phyloP scores from a whole-genome alignment of 2,329 filamentous ascomycete species.

The Epichloe coenophiala region DNA sequence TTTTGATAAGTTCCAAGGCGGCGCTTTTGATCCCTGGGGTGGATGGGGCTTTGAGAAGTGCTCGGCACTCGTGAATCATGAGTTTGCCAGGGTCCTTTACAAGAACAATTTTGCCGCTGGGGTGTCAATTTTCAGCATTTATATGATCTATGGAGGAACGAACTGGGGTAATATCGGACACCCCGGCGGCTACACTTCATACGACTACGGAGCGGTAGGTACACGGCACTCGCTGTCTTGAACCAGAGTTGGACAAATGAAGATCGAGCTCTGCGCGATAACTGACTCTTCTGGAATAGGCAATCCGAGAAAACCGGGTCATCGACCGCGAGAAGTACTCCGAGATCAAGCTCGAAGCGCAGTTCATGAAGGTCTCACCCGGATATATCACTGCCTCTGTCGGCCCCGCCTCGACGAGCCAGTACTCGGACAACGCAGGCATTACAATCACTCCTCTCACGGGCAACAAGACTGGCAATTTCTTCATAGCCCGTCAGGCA shows the following conservation, averaged over 20 bases:
- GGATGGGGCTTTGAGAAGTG: slow-evolving; percentile 58
- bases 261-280: slow-evolving; percentile 7
- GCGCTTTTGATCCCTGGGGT: slow-evolving; percentile 63
- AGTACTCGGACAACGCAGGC: slow-evolving; percentile 36
- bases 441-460: slow-evolving; percentile 50
- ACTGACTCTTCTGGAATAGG: slow-evolving; percentile 2
- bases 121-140: slow-evolving; percentile 55
- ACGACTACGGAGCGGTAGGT: slow-evolving; percentile 37
- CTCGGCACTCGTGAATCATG: slow-evolving; percentile 49
- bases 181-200: slow-evolving; percentile 47
- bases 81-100: slow-evolving; percentile 67
- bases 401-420: slow-evolving; percentile 32
- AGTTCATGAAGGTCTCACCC: slow-evolving; percentile 61
- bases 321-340: slow-evolving; percentile 64
- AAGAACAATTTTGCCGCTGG: slow-evolving; percentile 60
- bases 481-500: slow-evolving; percentile 55
- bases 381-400: slow-evolving; percentile 50
- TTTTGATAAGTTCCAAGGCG: slow-evolving; percentile 49
- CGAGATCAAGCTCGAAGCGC: slow-evolving; percentile 62
- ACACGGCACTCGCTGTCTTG: not conserved
- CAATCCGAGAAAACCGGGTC: slow-evolving; percentile 55
- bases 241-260: slow-evolving; percentile 7
- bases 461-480: slow-evolving; percentile 38
- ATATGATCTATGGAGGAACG: slow-evolving; percentile 70
- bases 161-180: slow-evolving; percentile 75